These are phyloP conservation scores for Gypsophila paniculata DNA, from an alignment of 179 eudicot species.

Conservation along the genomic window DNA sequence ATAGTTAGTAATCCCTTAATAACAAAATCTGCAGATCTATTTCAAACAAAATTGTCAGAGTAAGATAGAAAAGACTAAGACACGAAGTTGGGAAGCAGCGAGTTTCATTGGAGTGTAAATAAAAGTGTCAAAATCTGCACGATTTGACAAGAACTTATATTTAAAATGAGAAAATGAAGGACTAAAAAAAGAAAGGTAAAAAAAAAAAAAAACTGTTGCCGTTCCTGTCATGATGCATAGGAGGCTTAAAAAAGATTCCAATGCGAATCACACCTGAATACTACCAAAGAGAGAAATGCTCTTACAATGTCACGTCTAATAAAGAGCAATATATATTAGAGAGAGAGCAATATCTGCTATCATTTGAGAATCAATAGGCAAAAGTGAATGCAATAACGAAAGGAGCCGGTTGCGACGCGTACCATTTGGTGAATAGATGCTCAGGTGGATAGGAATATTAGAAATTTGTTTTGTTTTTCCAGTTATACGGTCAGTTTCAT, in stretches of 20 bases:
- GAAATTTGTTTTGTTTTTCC: slow-evolving; percentile 86
- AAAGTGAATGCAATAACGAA: not conserved
- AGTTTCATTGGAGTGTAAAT: not conserved
- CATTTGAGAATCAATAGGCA: not conserved
- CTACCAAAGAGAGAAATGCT: not conserved
- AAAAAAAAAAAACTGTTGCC: not conserved
- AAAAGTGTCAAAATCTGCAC: not conserved
- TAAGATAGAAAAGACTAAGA: not conserved
- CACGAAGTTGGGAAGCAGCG: not conserved
- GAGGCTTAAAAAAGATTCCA: not conserved
- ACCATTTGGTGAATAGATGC: slow-evolving; percentile 95
- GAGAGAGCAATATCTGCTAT: not conserved
- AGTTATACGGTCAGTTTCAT: slow-evolving; percentile 93
- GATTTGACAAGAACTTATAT: not conserved
- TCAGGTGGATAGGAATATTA: slow-evolving; percentile 84
- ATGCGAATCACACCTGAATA: too few species aligned
- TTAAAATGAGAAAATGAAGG: not conserved
- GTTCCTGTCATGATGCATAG: not conserved
- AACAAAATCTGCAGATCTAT: not conserved
- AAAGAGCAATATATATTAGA: not conserved
- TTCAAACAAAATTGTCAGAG: not conserved
- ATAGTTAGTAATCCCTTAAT: not conserved
- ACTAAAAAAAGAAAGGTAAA: not conserved
- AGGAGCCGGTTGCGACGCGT: slow-evolving; percentile 19
- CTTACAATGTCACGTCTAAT: not conserved